Percentiles rank a stretch among this genome's conserved stretches.
phyloP scores from a whole-genome alignment of 2,329 filamentous ascomycete species.

The Aspergillus sergii region DNA sequence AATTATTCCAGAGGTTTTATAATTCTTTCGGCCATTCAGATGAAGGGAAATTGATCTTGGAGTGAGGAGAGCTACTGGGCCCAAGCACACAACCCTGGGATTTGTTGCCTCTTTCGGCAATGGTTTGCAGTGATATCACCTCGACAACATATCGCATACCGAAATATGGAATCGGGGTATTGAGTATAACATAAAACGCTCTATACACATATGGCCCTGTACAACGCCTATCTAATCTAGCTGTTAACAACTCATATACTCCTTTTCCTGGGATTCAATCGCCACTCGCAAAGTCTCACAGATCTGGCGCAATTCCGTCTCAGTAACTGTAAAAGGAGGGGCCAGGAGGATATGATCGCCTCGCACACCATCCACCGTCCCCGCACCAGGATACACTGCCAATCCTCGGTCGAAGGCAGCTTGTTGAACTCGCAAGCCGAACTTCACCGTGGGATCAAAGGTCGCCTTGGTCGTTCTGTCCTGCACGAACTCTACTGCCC shows the following conservation, averaged over 20 bases:
- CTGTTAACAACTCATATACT: background rate
- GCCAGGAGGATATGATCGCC: constrained; percentile 3
- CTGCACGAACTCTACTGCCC: constrained; percentile 9
- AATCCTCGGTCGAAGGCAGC: background rate
- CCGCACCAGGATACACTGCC: constrained; percentile 3
- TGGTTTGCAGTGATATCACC: background rate
- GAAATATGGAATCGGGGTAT: background rate
- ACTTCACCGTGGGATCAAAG: constrained; percentile 1
- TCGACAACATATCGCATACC: too few species aligned
- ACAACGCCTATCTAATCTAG: background rate
- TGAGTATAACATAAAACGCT: background rate
- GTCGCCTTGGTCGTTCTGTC: background rate
- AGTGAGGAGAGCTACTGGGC: background rate
- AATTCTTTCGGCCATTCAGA: background rate
- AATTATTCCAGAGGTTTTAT: too few species aligned
- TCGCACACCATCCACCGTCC: background rate
- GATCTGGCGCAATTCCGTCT: background rate
- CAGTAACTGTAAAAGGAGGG: background rate
- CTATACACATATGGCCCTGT: background rate
- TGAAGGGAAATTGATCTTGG: background rate
- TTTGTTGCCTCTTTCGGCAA: background rate
- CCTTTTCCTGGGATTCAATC: background rate
- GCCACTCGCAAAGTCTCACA: background rate
- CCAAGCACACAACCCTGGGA: background rate
- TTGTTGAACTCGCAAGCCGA: background rate